Conservation (phyloP, 2,329 filamentous ascomycete genomes). For the Fusarium drepaniforme region DNA sequence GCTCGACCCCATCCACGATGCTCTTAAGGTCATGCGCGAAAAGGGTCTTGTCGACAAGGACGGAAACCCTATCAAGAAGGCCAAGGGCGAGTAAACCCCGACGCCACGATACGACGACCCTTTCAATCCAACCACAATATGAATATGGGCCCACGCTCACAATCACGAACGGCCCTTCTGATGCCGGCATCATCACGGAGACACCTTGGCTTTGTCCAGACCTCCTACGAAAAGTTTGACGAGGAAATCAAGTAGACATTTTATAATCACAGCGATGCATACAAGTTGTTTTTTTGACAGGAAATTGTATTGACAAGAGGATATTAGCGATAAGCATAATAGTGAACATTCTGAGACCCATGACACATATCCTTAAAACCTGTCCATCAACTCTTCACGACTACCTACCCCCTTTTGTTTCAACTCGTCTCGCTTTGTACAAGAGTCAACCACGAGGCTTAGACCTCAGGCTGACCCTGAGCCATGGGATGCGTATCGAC, state of each 20-base stretch:
- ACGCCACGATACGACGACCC: slow-evolving; percentile 3
- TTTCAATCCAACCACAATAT: not conserved
- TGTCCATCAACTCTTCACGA: slow-evolving; percentile 35
- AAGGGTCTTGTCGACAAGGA: slow-evolving; percentile 59
- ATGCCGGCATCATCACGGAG: slow-evolving; percentile 36
- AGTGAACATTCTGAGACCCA: slow-evolving; percentile 42
- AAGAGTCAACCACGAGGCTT: not conserved
- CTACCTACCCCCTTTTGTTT: not conserved
- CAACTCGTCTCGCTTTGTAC: not conserved
- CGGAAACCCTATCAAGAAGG: slow-evolving; percentile 52
- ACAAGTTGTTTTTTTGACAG: slow-evolving; percentile 36
- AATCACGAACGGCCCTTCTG: slow-evolving; percentile 16
- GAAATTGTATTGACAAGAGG: slow-evolving; percentile 46
- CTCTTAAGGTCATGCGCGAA: slow-evolving; percentile 57
- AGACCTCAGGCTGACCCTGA: slow-evolving; percentile 36
- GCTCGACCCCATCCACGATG: slow-evolving; percentile 59
- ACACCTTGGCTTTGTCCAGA: slow-evolving; percentile 17
- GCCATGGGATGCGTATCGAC: slow-evolving; percentile 40
- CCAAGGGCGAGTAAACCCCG: slow-evolving; percentile 43
- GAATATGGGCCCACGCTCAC: slow-evolving; percentile 1
- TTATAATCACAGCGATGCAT: slow-evolving; percentile 38
- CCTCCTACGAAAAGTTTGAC: slow-evolving; percentile 32
- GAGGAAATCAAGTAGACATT: slow-evolving; percentile 25
- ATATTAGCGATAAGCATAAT: slow-evolving; percentile 46
- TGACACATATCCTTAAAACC: slow-evolving; percentile 47